These are phyloP conservation scores for Paragyromitra xinjiangensis DNA, from an alignment of 495 filamentous ascomycete species.

Conservation along the genomic window DNA sequence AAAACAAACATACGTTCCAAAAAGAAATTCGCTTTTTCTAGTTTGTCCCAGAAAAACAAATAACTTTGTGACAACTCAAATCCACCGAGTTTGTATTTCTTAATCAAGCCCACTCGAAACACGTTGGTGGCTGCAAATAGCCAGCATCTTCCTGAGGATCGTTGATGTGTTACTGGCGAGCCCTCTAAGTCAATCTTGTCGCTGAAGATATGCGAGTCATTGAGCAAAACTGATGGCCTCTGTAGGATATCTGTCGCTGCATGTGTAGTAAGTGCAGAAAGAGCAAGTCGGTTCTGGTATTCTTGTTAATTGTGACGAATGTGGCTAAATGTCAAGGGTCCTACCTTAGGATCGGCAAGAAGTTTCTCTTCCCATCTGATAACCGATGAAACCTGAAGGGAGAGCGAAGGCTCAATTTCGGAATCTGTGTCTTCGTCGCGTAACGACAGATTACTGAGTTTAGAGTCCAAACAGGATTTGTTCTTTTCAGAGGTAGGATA, in stretches of 20 bases:
- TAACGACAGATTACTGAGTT: constrained; percentile 39
- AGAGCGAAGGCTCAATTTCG: constrained; percentile 34
- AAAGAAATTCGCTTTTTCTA: constrained; percentile 91
- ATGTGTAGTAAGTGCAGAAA: constrained; percentile 66
- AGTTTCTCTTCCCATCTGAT: constrained; percentile 51
- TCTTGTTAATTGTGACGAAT: constrained; percentile 6
- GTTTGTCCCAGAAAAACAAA: constrained; percentile 94
- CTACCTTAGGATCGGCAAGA: constrained; percentile 52
- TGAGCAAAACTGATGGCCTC: constrained; percentile 63
- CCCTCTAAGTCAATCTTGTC: constrained; percentile 83
- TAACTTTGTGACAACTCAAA: constrained; percentile 88
- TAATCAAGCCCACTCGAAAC: constrained; percentile 84
- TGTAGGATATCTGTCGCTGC: constrained; percentile 65
- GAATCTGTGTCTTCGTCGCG: constrained; percentile 15
- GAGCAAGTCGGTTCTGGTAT: constrained; percentile 54
- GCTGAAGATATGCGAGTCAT: constrained; percentile 82
- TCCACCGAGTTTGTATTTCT: constrained; percentile 75
- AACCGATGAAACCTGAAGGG: constrained; percentile 32
- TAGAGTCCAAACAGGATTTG: constrained; percentile 27
- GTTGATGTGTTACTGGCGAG: constrained; percentile 83
- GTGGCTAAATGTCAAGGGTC: neutral
- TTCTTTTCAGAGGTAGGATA: constrained; percentile 41
- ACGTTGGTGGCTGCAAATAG: constrained; percentile 88
- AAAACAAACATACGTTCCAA: constrained; percentile 65
- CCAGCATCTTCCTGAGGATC: constrained; percentile 83